Evolutionary conservation across 129 eudicot genomes (phyloP), one percentile per base, ranked within the genome.

Genomic region (Apium graveolens): DNA sequence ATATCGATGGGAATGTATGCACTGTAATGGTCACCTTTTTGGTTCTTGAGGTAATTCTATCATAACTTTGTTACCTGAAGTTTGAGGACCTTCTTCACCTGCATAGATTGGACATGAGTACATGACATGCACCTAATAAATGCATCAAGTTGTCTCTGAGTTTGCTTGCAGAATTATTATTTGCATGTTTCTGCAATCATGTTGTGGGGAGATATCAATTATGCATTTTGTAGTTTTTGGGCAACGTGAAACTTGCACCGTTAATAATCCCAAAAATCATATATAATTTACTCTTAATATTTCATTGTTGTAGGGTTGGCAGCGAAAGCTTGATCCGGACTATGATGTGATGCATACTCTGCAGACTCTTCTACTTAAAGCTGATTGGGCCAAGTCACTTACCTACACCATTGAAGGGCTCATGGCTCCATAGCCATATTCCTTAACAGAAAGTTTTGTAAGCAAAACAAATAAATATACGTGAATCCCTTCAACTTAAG

Each of bases 291-390:
- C 72, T 62, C 18, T 65, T 38, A 0, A 41, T 79, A 39, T 79
- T 74, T 32, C 6, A 5, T 26, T 18, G 29, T 85, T 76, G 76
- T 44, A 91, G 97, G 98, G 98, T 70, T 95, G 98, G 97, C 98
- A 95, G 82, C 77, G 96, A 86, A 95, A 95, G 92, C 93, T 95
- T 37, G 96, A 95, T 82, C 98, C 98, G 7, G 92, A 88, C 78
- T 91, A 95, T 29, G 96, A 95, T 49, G 87, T 95, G 71, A 91
- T 95, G 98, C 86, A 82, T 53, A 95, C 98, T 1, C 83, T 95
- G 21, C 97, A 86, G 83, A 87, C 94, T 0, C 81, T 95, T 86
- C 86, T 95, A 57, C 84, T 95, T 16, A 95, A 89, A 83, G 89
- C 86, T 35, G 92, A 95, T 42, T 90, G 98, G 98, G 97, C 97